Evolutionary conservation across 768 basidiomycete genomes (phyloP).

Genomic region (Collybia mongolica): DNA sequence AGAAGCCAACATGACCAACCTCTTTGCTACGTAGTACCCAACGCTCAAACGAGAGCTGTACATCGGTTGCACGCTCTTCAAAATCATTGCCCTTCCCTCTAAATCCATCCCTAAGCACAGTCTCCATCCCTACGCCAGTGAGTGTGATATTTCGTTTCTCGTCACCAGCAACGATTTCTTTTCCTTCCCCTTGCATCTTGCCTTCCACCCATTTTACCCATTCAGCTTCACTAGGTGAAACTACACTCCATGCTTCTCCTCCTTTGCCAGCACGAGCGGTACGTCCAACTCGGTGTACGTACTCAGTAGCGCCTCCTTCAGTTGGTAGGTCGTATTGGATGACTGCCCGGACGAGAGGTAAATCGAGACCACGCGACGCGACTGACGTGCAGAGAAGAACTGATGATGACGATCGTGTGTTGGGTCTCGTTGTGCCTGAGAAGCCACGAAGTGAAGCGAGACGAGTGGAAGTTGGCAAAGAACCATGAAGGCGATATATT

Average conservation of each 20-base stretch:
- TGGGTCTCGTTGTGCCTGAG: slow-evolving; percentile 38
- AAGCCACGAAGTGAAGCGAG: slow-evolving; percentile 83
- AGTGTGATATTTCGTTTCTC: slow-evolving; percentile 47
- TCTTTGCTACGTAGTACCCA: slow-evolving; percentile 81
- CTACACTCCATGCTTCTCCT: slow-evolving; percentile 94
- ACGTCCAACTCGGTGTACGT: slow-evolving; percentile 94
- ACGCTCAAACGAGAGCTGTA: slow-evolving; percentile 91
- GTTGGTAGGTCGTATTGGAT: slow-evolving; percentile 97
- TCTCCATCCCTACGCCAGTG: slow-evolving; percentile 62
- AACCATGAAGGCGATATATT: slow-evolving; percentile 91
- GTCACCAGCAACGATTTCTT: slow-evolving; percentile 19
- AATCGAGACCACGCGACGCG: slow-evolving; percentile 95
- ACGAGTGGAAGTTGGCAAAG: slow-evolving; percentile 78
- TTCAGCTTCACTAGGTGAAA: slow-evolving; percentile 79
- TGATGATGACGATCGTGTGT: slow-evolving; percentile 43
- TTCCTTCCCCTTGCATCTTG: slow-evolving; percentile 65
- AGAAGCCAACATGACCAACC: slow-evolving; percentile 40
- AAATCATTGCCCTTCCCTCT: slow-evolving; percentile 81
- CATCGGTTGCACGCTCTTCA: slow-evolving; percentile 90
- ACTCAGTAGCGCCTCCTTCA: slow-evolving; percentile 94
- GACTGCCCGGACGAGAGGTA: slow-evolving; percentile 92
- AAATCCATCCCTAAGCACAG: slow-evolving; percentile 76
- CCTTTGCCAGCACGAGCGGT: slow-evolving; percentile 96
- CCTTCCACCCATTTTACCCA: slow-evolving; percentile 92
- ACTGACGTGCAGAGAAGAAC: slow-evolving; percentile 95